Evolutionary conservation across 177 flowering plant genomes (phyloP), one percentile per base, ranked within the genome.

Genomic region (Vitis hybrid): DNA sequence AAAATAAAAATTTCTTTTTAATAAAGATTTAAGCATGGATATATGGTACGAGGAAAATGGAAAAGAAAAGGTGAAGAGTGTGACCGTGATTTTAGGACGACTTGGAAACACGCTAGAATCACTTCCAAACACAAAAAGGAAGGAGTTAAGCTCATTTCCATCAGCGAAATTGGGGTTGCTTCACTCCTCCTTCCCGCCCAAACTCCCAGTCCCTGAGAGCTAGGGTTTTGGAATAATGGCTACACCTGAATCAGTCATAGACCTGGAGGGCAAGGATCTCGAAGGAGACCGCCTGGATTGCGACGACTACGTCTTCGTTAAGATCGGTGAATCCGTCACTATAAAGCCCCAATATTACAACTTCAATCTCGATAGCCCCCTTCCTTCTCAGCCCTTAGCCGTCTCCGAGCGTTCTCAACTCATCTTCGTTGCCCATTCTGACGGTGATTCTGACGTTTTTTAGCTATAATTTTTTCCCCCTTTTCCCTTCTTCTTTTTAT

Each of bases 241-340:
- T 11, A 65, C 56, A 11, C 65, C 58, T 35, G 21, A 27, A 12
- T 51, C 54, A 50, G 56, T 52, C 65, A 66, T 87, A 6, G 70
- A 79, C 57, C 19, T 89, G 46, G 83, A 71, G 11, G 91, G 86
- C 12, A 91, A 83, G 48, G 17, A 35, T 35, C 46, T 48, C 1
- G 94, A 90, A 75, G 93, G 91, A 14, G 80, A 77, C 3, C 68
- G 40, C 27, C 65, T 78, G 6, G 87, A 66, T 0, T 64, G 82
- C 14, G 64, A 24, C 65, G 90, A 93, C 65, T 86, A 75, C 74
- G 79, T 82, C 74, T 93, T 95, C 82, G 65, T 78, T 35, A 81
- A 55, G 72, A 87, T 93, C 30, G 99, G 99, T 4, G 86, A 70
- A 11, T 48, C 93, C 13, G 80, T 95, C 1, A 90, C 98, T 8